These are phyloP conservation scores for Chaetomiaceae sp. DNA, from an alignment of 2,329 filamentous ascomycete species.

Conservation along the genomic window DNA sequence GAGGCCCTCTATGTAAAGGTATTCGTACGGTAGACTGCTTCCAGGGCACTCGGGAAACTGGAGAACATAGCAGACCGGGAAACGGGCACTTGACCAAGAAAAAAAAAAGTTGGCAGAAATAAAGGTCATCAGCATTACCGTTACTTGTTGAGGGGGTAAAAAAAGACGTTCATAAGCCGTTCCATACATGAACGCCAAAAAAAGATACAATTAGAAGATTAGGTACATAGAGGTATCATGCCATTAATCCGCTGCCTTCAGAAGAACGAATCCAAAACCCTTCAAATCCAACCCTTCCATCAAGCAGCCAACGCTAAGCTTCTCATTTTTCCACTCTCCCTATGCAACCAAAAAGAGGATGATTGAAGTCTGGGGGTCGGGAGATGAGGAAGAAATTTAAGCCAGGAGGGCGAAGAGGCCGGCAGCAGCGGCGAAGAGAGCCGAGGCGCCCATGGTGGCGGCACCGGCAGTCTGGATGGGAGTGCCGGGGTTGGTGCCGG, in stretches of 20 bases:
- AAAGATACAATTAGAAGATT: constrained; percentile 45
- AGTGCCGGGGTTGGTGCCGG: constrained; percentile 28
- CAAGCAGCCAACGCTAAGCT: neutral
- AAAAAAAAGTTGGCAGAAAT: too few species aligned
- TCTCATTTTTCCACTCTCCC: neutral
- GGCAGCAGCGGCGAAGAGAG: constrained; percentile 50
- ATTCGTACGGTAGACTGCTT: too few species aligned
- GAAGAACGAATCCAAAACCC: constrained; percentile 13
- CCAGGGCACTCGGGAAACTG: too few species aligned
- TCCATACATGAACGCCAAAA: constrained; percentile 25
- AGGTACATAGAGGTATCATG: constrained; percentile 39
- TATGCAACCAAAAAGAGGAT: neutral
- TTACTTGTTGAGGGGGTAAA: constrained; percentile 14
- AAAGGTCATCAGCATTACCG: neutral
- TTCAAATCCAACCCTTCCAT: constrained; percentile 1
- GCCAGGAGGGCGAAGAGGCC: constrained; percentile 52
- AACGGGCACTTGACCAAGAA: neutral
- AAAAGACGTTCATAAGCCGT: constrained; percentile 23
- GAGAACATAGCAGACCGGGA: too few species aligned
- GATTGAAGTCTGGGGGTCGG: neutral
- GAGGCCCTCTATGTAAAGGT: too few species aligned
- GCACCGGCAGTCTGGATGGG: constrained; percentile 48
- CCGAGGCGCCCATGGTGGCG: constrained; percentile 49
- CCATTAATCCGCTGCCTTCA: constrained; percentile 16
- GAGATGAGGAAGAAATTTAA: constrained; percentile 37